Conservation (phyloP, 1,284 basidiomycete genomes). For the Tilletia setariae region DNA sequence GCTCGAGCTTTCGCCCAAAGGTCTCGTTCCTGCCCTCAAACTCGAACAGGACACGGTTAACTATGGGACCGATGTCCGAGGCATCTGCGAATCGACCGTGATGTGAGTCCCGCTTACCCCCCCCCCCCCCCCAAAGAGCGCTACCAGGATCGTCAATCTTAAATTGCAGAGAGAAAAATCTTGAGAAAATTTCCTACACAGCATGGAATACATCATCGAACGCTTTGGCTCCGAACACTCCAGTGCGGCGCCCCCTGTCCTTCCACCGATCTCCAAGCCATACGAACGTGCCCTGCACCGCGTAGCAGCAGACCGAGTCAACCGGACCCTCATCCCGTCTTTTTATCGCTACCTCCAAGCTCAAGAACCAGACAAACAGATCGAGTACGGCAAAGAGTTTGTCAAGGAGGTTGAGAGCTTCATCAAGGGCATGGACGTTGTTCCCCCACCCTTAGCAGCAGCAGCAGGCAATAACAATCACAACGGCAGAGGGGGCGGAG, state of each 20-base stretch:
- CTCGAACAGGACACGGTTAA: conserved; percentile 55
- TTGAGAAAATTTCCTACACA: conserved; percentile 58
- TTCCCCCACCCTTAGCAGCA: neutral
- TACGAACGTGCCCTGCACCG: conserved; percentile 68
- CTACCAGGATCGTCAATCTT: no score
- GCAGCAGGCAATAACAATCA: conserved; percentile 57
- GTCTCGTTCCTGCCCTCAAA: conserved; percentile 70
- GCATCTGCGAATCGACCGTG: conserved; percentile 38
- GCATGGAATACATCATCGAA: conserved; percentile 72
- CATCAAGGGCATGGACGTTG: conserved; percentile 61
- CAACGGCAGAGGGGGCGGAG: conserved; percentile 50
- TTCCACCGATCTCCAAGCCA: conserved; percentile 61
- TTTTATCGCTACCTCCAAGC: conserved; percentile 77
- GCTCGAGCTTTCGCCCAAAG: conserved; percentile 73
- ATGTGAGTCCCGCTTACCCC: conserved; percentile 28
- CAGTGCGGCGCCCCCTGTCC: conserved; percentile 58
- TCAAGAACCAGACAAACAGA: conserved; percentile 65
- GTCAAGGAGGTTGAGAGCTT: conserved; percentile 62
- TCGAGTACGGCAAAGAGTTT: conserved; percentile 64
- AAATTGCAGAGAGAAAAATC: no score
- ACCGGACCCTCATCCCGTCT: conserved; percentile 66
- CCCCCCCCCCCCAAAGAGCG: conserved; percentile 68
- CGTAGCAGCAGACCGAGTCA: conserved; percentile 68
- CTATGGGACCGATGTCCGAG: conserved; percentile 26
- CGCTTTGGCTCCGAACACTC: conserved; percentile 54